A percentile compares a stretch with the other conserved stretches of the same genome.
Conservation (phyloP, 768 basidiomycete genomes). For the Leccinum subgranulosum region DNA sequence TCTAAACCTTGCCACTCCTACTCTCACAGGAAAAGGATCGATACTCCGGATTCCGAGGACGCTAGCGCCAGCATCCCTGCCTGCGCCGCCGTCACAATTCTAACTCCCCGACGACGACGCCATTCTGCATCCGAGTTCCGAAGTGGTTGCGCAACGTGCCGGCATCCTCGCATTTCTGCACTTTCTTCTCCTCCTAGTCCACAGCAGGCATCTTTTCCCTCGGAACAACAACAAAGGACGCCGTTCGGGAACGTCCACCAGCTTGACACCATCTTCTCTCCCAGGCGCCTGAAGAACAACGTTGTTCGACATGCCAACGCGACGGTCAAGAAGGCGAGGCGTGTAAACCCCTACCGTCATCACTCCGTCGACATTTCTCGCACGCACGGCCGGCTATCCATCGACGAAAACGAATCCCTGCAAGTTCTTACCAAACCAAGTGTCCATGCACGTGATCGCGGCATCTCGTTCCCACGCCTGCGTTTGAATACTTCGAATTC, state of each 20-base stretch:
- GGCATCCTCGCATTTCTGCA: slow-evolving; percentile 17
- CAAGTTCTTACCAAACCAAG: background rate
- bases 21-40: background rate
- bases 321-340: slow-evolving; percentile 5
- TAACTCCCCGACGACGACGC: slow-evolving; percentile 1
- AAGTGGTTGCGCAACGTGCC: slow-evolving; percentile 28
- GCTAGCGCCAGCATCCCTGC: background rate
- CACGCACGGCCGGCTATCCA: background rate
- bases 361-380: background rate
- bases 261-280: background rate
- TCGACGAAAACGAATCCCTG: slow-evolving; percentile 21
- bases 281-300: background rate
- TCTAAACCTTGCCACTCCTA: background rate
- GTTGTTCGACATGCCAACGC: background rate
- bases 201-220: background rate
- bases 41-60: slow-evolving; percentile 17
- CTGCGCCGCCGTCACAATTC: background rate
- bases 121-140: slow-evolving; percentile 21
- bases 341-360: slow-evolving; percentile 1
- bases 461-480: slow-evolving; percentile 15
- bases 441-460: background rate
- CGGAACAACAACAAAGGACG: background rate
- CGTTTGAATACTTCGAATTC: background rate
- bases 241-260: slow-evolving; percentile 2
- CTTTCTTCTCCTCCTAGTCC: slow-evolving; percentile 13